Evolutionary conservation across 495 filamentous ascomycete species (phyloP).

Genomic region (Aspergillus baeticus): DNA sequence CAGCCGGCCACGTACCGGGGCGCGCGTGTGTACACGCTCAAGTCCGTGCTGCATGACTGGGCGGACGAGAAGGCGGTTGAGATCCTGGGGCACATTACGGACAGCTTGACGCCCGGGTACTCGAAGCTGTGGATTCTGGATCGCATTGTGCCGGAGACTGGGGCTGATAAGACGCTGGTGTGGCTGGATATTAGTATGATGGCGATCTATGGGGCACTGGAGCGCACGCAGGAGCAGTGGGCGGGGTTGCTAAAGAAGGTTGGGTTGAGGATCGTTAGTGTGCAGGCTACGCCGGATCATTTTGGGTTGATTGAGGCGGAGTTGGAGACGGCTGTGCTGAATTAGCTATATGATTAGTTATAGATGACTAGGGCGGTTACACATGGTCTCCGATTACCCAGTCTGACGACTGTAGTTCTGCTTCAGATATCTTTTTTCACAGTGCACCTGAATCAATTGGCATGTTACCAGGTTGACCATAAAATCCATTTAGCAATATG

Average conservation of each 20-base stretch:
- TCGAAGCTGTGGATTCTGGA: conserved; percentile 1
- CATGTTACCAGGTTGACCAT: no score
- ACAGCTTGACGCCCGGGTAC: not conserved
- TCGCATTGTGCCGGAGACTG: not conserved
- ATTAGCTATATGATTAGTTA: no score
- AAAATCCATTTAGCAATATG: no score
- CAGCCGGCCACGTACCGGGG: not conserved
- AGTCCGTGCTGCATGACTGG: not conserved
- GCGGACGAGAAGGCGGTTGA: not conserved
- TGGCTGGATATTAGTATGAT: not conserved
- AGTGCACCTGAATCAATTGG: no score
- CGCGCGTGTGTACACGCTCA: not conserved
- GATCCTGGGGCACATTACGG: not conserved
- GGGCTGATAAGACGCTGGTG: not conserved
- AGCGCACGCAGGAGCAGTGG: conserved; percentile 36
- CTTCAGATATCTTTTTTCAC: no score
- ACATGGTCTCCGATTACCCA: no score
- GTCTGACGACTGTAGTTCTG: no score
- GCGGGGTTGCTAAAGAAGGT: conserved; percentile 41
- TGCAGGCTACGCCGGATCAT: conserved; percentile 21
- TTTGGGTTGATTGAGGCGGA: conserved; percentile 35
- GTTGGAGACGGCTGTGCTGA: no score
- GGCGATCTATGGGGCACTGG: conserved; percentile 21
- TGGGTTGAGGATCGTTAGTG: conserved; percentile 61
- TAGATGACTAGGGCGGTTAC: no score